phyloP scores from a whole-genome alignment of 225 moss, liverwort and hornwort species.

The Rhytidiadelphus loreus region DNA sequence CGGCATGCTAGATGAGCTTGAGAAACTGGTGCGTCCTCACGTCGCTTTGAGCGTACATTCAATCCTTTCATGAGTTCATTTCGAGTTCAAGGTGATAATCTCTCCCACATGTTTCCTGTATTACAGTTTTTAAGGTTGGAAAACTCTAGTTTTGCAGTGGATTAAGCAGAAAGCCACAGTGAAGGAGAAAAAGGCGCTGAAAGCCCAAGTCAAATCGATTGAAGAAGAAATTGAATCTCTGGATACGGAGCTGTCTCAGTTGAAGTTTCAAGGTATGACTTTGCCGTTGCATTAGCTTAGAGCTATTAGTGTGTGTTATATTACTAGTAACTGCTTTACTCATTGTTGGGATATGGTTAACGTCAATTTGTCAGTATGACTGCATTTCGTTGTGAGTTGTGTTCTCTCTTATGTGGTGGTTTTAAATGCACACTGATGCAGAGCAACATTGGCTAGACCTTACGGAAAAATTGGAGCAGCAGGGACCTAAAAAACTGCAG shows the following conservation, averaged over 20 bases:
- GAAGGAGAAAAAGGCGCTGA: constrained; percentile 49
- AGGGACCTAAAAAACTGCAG: constrained; percentile 26
- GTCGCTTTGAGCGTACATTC: neutral
- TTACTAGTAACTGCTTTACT: neutral
- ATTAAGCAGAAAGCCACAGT: constrained; percentile 45
- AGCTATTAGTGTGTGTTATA: neutral
- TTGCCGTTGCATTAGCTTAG: neutral
- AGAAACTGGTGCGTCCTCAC: constrained; percentile 41
- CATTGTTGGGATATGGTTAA: neutral
- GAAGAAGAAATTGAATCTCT: constrained; percentile 43
- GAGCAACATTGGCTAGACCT: constrained; percentile 57
- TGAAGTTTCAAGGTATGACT: constrained; percentile 42
- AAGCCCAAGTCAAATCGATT: constrained; percentile 41
- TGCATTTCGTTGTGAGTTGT: neutral
- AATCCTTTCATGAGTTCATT: neutral
- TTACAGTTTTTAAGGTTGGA: neutral
- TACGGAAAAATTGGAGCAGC: constrained; percentile 51
- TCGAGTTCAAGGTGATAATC: neutral
- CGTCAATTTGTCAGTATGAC: neutral
- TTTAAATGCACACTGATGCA: constrained; percentile 6
- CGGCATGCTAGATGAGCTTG: constrained; percentile 44
- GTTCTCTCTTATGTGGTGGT: neutral
- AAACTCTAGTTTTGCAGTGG: constrained; percentile 19
- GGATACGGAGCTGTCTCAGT: constrained; percentile 33
- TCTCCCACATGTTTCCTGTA: neutral